Evolutionary conservation across 805 yeast species (phyloP).

Genomic region (Yamadazyma paraphyllophila): DNA sequence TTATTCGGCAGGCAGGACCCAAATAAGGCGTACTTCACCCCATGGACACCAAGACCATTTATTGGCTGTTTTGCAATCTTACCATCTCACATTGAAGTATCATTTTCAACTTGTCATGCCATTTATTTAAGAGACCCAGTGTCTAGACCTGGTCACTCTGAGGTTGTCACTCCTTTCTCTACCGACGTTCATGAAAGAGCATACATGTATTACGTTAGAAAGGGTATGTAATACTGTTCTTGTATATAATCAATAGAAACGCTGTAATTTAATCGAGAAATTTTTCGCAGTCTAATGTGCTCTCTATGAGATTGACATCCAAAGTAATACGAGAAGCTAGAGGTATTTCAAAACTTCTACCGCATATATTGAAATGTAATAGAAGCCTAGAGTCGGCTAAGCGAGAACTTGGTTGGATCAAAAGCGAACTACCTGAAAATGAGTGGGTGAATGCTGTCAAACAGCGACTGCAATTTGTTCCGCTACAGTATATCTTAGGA

Average conservation of each 20-base stretch:
- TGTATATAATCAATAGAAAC: constrained; percentile 8
- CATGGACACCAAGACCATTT: constrained; percentile 95
- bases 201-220: constrained; percentile 87
- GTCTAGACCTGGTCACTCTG: constrained; percentile 95
- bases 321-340: constrained; percentile 26
- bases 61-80: constrained; percentile 87
- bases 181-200: constrained; percentile 86
- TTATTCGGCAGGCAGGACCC: constrained; percentile 80
- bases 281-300: neutral
- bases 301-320: constrained; percentile 31
- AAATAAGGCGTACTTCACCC: constrained; percentile 83
- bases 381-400: constrained; percentile 40
- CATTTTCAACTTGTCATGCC: constrained; percentile 91
- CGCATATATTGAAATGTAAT: constrained; percentile 33
- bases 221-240: constrained; percentile 43
- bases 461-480: constrained; percentile 53
- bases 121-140: constrained; percentile 96
- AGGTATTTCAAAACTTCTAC: constrained; percentile 24
- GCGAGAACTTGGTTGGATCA: constrained; percentile 66
- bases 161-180: constrained; percentile 88
- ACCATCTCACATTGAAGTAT: constrained; percentile 89
- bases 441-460: constrained; percentile 53
- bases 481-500: constrained; percentile 83
- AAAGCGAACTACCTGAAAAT: constrained; percentile 48
- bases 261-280: neutral